These are phyloP conservation scores for Caloboletus firmus DNA, from an alignment of 1,284 basidiomycete species.

Conservation along the genomic window DNA sequence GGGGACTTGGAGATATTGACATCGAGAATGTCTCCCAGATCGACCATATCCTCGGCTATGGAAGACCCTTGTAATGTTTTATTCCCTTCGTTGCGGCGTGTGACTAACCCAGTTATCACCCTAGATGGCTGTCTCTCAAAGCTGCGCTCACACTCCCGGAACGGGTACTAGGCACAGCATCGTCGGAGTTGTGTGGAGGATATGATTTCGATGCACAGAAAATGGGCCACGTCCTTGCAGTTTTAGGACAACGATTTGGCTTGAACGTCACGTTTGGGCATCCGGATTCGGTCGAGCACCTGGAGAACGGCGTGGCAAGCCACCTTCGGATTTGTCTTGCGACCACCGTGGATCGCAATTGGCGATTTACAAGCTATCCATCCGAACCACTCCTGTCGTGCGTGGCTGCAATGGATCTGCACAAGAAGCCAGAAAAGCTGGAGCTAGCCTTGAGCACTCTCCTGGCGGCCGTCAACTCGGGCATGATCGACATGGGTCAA, in stretches of 20 bases:
- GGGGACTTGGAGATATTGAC: neutral
- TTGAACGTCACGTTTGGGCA: neutral
- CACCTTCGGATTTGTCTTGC: neutral
- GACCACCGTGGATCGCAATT: neutral
- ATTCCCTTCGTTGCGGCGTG: neutral
- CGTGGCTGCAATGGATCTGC: neutral
- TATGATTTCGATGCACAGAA: neutral
- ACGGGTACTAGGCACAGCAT: too few species aligned
- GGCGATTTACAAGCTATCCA: neutral
- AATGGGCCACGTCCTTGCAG: neutral
- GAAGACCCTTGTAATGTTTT: slow-evolving; percentile 1
- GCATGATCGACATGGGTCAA: neutral
- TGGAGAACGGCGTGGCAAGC: neutral
- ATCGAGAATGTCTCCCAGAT: neutral
- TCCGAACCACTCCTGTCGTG: neutral
- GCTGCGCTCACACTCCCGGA: too few species aligned
- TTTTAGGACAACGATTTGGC: neutral
- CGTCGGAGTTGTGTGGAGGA: too few species aligned
- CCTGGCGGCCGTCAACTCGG: neutral
- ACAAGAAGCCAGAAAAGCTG: too few species aligned
- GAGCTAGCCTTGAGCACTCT: neutral
- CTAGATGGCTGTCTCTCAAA: too few species aligned
- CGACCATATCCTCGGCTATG: neutral
- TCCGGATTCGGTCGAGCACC: neutral
- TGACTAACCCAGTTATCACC: neutral